Evolutionary conservation across 768 basidiomycete genomes (phyloP).

Genomic region (Scleroderma bovista): DNA sequence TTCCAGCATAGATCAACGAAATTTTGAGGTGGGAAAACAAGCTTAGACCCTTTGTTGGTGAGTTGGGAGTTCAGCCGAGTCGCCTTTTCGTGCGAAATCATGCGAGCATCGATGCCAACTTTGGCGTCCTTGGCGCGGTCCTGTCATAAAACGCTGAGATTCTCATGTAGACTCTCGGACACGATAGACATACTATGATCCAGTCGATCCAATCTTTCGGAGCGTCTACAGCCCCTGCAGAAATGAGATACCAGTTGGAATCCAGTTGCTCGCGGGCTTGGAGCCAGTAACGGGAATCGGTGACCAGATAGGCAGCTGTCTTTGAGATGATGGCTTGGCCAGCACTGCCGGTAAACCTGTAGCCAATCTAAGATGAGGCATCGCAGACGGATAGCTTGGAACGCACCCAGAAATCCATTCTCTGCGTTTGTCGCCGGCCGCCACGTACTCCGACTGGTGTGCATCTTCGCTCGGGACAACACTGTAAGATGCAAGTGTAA

Average conservation of each 20-base stretch:
- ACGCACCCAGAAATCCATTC: conserved; percentile 74
- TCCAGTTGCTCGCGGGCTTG: conserved; percentile 72
- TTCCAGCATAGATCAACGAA: conserved; percentile 80
- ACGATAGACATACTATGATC: conserved; percentile 46
- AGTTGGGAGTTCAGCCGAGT: conserved; percentile 55
- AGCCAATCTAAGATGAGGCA: conserved; percentile 9
- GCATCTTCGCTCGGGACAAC: conserved; percentile 77
- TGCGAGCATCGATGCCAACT: conserved; percentile 82
- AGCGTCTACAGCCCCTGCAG: conserved; percentile 45
- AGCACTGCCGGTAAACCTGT: conserved; percentile 58
- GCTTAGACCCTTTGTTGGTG: conserved; percentile 48
- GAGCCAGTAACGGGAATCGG: conserved; percentile 80
- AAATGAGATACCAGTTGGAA: conserved; percentile 65
- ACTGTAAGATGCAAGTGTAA: conserved; percentile 33
- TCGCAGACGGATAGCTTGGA: conserved; percentile 24
- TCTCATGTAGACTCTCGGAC: background rate
- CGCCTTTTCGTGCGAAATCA: conserved; percentile 72
- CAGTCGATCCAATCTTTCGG: conserved; percentile 79
- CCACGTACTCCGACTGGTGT: conserved; percentile 79
- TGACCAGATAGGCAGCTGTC: conserved; percentile 65
- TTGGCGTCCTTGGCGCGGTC: conserved; percentile 38
- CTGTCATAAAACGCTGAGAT: conserved; percentile 20
- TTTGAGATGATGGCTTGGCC: conserved; percentile 69
- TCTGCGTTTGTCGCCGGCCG: conserved; percentile 67
- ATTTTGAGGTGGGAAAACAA: conserved; percentile 80